These are phyloP conservation scores for Pogostemon cablin DNA, from an alignment of 257 asterid species.

Conservation along the genomic window DNA sequence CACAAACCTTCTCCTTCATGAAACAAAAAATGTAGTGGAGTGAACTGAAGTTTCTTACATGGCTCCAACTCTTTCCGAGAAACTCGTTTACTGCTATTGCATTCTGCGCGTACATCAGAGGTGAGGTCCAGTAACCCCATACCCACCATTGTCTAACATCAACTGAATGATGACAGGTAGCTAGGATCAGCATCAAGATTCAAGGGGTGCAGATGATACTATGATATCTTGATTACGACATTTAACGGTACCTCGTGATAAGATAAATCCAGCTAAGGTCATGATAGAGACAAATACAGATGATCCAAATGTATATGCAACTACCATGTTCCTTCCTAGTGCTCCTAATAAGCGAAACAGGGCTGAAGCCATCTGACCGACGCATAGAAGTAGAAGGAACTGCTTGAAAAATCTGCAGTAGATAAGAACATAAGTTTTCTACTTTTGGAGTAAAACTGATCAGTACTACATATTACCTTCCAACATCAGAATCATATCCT, in stretches of 20 bases:
- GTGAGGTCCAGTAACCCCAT: constrained; percentile 85
- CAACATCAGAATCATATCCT: constrained; percentile 59
- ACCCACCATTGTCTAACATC: constrained; percentile 64
- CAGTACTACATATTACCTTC: constrained; percentile 41
- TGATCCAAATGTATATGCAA: constrained; percentile 68
- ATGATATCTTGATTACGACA: constrained; percentile 15
- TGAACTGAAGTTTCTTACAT: constrained; percentile 50
- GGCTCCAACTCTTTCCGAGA: constrained; percentile 78
- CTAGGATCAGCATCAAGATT: background rate
- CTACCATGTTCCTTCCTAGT: constrained; percentile 61
- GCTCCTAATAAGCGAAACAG: constrained; percentile 68
- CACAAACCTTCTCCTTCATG: constrained; percentile 11
- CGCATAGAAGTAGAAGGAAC: constrained; percentile 47
- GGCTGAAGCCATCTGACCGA: constrained; percentile 62
- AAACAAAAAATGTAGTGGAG: constrained; percentile 15
- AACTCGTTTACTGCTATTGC: constrained; percentile 81
- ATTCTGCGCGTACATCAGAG: constrained; percentile 81
- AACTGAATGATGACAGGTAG: constrained; percentile 49
- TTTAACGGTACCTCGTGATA: constrained; percentile 60
- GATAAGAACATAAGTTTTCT: background rate
- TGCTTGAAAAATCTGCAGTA: constrained; percentile 62
- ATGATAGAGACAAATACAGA: constrained; percentile 53
- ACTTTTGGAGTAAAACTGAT: too few species aligned
- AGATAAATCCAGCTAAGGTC: constrained; percentile 64
- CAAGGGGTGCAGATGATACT: background rate